phyloP scores from a whole-genome alignment of 2,329 filamentous ascomycete genomes.

The Colletotrichum incanum region DNA sequence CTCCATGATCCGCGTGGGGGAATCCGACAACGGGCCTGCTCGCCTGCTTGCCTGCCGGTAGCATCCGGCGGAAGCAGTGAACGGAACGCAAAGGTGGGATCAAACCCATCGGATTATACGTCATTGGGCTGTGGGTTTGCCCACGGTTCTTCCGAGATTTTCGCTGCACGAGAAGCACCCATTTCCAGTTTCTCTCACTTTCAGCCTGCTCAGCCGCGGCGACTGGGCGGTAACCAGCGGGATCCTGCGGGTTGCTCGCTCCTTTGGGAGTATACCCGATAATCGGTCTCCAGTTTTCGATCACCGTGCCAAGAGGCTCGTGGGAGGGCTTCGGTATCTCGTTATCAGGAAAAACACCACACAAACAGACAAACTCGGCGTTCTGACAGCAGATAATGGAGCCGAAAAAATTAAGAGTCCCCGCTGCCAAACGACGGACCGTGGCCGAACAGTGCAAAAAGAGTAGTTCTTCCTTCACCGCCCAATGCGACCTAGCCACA shows the following conservation, averaged over 20 bases:
- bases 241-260: neutral
- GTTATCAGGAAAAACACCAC: neutral
- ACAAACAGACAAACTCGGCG: neutral
- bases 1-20: too few relatives aligned
- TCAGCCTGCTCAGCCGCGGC: neutral
- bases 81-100: neutral
- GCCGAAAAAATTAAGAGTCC: neutral
- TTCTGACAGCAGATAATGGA: constrained; percentile 3
- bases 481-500: constrained; percentile 21
- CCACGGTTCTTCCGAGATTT: neutral
- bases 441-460: constrained; percentile 26
- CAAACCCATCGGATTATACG: neutral
- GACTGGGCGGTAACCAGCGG: neutral
- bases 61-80: too few relatives aligned
- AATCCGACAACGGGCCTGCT: too few relatives aligned
- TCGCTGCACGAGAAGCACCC: neutral
- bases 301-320: neutral
- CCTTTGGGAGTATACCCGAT: neutral
- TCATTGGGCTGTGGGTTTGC: neutral
- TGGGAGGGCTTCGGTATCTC: constrained; percentile 3
- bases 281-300: neutral
- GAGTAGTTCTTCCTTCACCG: constrained; percentile 26
- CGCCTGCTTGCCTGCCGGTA: too few relatives aligned
- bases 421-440: constrained; percentile 28
- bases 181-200: neutral